Evolutionary conservation across 2,329 filamentous ascomycete species (phyloP).

Genomic region (Calonectria montana): DNA sequence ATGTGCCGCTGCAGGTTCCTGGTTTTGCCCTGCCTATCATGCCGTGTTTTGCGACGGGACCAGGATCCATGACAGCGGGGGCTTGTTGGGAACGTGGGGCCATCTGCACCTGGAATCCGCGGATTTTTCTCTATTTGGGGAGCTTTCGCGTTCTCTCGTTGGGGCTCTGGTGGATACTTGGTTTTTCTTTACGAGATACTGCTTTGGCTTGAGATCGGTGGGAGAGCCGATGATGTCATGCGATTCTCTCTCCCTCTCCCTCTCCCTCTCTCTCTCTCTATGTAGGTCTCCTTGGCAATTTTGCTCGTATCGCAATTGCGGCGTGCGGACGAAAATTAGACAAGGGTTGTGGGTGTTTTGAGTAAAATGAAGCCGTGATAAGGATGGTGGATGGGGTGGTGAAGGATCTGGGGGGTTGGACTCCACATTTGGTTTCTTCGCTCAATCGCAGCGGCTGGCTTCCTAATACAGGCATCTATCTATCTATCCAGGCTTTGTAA

Average conservation of each 20-base stretch:
- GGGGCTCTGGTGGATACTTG: neutral
- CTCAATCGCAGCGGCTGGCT: neutral
- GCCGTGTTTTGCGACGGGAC: neutral
- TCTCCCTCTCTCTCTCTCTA: neutral
- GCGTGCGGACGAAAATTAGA: neutral
- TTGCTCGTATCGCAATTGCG: neutral
- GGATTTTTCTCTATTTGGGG: neutral
- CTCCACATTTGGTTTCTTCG: neutral
- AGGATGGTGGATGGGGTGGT: neutral
- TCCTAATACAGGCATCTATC: neutral
- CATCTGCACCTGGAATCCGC: neutral
- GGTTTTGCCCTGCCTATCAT: slow-evolving; percentile 21
- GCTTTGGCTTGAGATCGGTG: neutral
- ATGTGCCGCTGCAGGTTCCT: slow-evolving; percentile 14
- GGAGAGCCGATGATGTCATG: neutral
- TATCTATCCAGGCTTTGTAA: neutral
- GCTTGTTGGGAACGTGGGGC: slow-evolving; percentile 2
- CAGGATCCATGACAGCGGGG: slow-evolving; percentile 9
- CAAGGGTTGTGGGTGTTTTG: neutral
- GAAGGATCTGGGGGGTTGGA: neutral
- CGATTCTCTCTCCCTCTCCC: neutral
- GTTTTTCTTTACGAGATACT: neutral
- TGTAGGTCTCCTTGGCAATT: neutral
- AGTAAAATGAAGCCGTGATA: neutral
- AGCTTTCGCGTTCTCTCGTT: neutral